Base-by-base conservation (phyloP, 495 filamentous ascomycete genomes). In the Lophiotrema nucula region DNA sequence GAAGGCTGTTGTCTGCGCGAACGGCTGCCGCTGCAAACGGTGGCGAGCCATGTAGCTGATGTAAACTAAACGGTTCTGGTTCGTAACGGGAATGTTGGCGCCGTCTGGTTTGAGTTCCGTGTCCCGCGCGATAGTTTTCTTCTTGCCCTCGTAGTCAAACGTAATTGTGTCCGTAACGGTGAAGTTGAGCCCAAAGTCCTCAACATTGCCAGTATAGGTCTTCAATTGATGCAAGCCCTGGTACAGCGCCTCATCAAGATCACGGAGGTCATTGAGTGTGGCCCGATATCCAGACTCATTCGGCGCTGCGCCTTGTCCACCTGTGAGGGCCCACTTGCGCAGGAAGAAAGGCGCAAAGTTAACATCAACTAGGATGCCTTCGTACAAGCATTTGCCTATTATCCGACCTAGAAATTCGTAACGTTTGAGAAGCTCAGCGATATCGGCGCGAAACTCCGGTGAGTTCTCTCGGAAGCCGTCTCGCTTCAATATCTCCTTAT, bases 361-460 rank as follows among this genome's bases (percentile, higher is more conserved):
- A 62, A 97, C 87, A 69, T 99, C 92, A 50, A 97, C 86, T 11
- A 99, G 79, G 45, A 99, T 97, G 1, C 92, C 92, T 73, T 99
- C 93, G 64, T 99, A 99, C 50, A 99, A 78, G 72, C 93, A 99
- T 70, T 99, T 99, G 2, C 93, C 93, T 39, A 99, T 85, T 24
- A 97, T 80, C 5, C 93, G 84, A 11, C 93, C 93, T 0, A 96
- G 75, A 60, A 99, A 99, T 67, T 97, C 92, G 67, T 92, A 97
- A 10, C 86, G 82, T 53, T 80, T 80, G 4, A 93, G 74, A 6
- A 92, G 71, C 28, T 87, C 79, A 11, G 73, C 72, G 16, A 91
- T 77, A 11, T 72, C 68, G 11, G 80, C 77, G 12, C 74, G 78
- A 78, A 81, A 89, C 2, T 81, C 78, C 0, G 71, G 41, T 22